Base-by-base conservation (phyloP, 148 eudicot genomes). In the Polygonum aviculare region DNA sequence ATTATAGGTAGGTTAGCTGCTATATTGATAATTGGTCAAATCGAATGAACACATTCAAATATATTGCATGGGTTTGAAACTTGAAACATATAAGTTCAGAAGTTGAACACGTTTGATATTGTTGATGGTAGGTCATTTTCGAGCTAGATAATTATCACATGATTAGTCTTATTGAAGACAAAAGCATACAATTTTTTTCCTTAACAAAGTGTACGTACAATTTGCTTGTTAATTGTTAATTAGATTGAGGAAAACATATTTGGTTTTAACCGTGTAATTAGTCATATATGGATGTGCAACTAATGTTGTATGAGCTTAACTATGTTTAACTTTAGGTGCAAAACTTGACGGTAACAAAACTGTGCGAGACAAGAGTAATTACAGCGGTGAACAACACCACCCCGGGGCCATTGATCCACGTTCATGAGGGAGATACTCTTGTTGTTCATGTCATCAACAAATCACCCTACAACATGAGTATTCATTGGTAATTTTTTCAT, bases 371-470 rank as follows among this genome's bases (percentile, higher is more conserved):
- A 4, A 81, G 78, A 75, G 83, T 82, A 5, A 84, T 90, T 12
- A 81, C 82, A 2, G 84, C 87, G 22, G 90, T 85, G 9, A 86
- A 90, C 40, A 87, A 87, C 38, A 84, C 77, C 22, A 74, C 82
- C 18, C 91, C 94, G 1, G 94, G 94, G 0, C 94, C 94, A 8
- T 72, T 82, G 2, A 70, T 90, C 44, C 78, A 55, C 1, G 89
- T 87, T 16, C 74, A 54, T 2, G 90, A 88, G 77, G 94, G 92
- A 12, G 92, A 90, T 48, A 82, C 85, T 16, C 74, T 88, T 39
- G 74, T 90, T 18, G 85, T 90, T 22, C 91, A 88, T 54, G 92
- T 90, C 73, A 18, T 38, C 33, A 90, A 90, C 52, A 76, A 74
- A 18, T 88, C 90, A 5, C 91, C 94, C 0, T 86, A 86, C 79